Conservation (phyloP, 2,329 filamentous ascomycete genomes). For the Aureobasidium pullulans region DNA sequence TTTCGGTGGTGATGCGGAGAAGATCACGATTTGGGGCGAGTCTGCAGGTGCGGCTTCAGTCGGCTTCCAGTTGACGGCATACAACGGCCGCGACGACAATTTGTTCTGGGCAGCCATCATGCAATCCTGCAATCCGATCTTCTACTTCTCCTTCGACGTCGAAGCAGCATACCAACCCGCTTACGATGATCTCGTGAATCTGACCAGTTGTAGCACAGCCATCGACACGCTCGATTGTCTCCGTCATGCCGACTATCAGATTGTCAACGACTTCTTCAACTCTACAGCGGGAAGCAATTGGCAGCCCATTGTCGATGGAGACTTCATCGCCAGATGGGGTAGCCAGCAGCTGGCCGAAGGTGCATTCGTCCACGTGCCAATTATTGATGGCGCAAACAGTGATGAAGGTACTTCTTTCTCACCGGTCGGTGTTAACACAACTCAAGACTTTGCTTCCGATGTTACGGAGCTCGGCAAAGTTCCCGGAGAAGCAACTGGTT, state of each 20-base stretch:
- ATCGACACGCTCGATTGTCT: constrained; percentile 30
- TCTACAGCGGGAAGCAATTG: constrained; percentile 14
- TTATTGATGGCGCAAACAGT: constrained; percentile 21
- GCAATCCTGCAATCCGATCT: constrained; percentile 37
- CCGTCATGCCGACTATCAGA: constrained; percentile 15
- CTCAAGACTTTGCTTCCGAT: no score
- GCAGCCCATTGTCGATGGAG: constrained; percentile 19
- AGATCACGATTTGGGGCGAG: constrained; percentile 23
- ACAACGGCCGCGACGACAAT: constrained; percentile 46
- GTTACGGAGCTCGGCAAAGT: no score
- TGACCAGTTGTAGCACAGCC: constrained; percentile 17
- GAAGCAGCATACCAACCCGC: constrained; percentile 15
- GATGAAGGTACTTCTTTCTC: constrained; percentile 22
- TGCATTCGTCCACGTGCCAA: constrained; percentile 22
- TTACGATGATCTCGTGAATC: constrained; percentile 21
- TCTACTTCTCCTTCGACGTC: constrained; percentile 18
- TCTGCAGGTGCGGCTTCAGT: constrained; percentile 37
- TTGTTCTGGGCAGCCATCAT: constrained; percentile 50
- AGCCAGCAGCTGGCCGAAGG: constrained; percentile 18
- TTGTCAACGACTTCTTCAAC: constrained; percentile 21
- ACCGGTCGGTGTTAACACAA: no score
- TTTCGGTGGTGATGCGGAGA: constrained; percentile 21
- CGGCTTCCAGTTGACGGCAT: constrained; percentile 45
- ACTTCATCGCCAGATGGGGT: constrained; percentile 19
- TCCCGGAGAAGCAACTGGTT: no score